These are phyloP conservation scores for Scenedesmus sp. DNA, from an alignment of 163 green algal species.

Conservation along the genomic window DNA sequence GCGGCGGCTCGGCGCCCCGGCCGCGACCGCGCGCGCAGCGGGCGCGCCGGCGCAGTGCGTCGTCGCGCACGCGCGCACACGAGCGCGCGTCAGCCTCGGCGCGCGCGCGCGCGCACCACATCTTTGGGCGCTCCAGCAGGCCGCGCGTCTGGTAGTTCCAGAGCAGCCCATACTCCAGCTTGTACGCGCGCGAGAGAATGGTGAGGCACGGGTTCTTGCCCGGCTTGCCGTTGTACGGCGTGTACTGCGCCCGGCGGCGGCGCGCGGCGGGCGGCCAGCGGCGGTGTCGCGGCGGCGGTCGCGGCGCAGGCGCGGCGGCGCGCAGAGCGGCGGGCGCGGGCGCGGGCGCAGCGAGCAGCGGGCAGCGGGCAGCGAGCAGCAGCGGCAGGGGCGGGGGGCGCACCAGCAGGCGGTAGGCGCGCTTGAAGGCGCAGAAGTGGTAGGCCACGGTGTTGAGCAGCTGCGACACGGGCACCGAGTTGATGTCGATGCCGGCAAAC, in stretches of 20 bases:
- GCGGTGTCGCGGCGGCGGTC: no score
- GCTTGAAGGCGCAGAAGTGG: conserved; percentile 24
- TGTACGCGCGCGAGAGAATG: conserved; percentile 24
- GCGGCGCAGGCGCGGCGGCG: no score
- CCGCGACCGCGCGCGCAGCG: no score
- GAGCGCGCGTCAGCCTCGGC: background rate
- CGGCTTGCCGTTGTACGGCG: background rate
- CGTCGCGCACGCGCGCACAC: background rate
- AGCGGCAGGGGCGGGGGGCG: background rate
- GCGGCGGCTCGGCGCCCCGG: background rate
- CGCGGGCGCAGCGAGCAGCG: background rate
- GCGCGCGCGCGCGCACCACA: background rate
- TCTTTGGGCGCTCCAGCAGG: background rate
- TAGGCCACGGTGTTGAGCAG: conserved; percentile 21
- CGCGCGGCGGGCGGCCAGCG: no score
- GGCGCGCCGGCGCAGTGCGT: background rate
- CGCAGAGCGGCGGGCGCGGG: no score
- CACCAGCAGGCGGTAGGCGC: conserved; percentile 13
- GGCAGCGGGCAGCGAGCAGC: background rate
- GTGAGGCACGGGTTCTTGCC: conserved; percentile 26
- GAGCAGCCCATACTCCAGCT: conserved; percentile 8
- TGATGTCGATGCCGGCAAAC: background rate
- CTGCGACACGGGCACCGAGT: background rate
- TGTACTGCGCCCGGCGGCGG: no score
- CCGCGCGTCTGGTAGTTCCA: conserved; percentile 14